Conservation (phyloP, 2,329 filamentous ascomycete genomes). For the Berkeleyomyces basicola region DNA sequence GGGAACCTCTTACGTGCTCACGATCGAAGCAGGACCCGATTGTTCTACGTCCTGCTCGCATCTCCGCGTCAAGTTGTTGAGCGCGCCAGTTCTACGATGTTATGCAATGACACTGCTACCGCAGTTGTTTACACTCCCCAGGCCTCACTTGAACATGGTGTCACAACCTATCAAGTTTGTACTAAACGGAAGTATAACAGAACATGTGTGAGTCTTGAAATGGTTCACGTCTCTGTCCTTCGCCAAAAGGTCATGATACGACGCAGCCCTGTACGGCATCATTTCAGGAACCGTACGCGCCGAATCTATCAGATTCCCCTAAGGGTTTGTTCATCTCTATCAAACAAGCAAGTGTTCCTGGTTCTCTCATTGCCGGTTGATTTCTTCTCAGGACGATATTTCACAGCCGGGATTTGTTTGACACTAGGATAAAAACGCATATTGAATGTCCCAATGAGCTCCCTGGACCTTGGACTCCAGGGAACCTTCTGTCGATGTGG, state of each 20-base stretch:
- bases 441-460: constrained; percentile 5
- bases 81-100: constrained; percentile 12
- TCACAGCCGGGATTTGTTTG: constrained; percentile 10
- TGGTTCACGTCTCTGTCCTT: constrained; percentile 7
- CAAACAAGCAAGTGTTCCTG: constrained; percentile 7
- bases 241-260: constrained; percentile 5
- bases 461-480: neutral
- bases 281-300: constrained; percentile 10
- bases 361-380: constrained; percentile 10
- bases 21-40: constrained; percentile 1
- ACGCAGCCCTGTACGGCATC: neutral
- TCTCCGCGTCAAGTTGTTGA: constrained; percentile 8
- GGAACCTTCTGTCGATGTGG: neutral
- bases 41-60: constrained; percentile 5
- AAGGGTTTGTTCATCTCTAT: constrained; percentile 8
- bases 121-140: constrained; percentile 8
- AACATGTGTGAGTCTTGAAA: constrained; percentile 13
- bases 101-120: constrained; percentile 9
- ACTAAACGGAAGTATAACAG: constrained; percentile 12
- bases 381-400: neutral
- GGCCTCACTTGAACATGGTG: neutral
- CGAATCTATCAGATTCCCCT: constrained; percentile 11
- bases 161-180: neutral
- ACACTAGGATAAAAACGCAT: constrained; percentile 11
- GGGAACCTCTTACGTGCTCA: constrained; percentile 10